Percentiles rank a stretch among this genome's conserved stretches.
These are phyloP conservation scores for Gautieria morchelliformis DNA, from an alignment of 768 basidiomycete genomes.

Conservation along the genomic window DNA sequence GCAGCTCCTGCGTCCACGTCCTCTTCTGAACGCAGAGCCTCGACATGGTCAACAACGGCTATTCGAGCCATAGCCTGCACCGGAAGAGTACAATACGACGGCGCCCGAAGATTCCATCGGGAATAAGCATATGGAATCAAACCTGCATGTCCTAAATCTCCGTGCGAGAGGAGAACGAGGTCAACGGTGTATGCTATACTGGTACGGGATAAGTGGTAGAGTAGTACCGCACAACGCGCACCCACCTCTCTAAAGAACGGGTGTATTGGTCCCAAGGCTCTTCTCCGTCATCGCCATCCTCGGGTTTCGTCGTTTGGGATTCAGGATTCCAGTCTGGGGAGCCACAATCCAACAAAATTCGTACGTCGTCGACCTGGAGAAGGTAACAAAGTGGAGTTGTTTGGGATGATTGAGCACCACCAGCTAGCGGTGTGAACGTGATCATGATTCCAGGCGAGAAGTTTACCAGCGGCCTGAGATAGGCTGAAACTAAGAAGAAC, in stretches of 20 bases:
- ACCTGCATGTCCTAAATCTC: slow-evolving; percentile 80
- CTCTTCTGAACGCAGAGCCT: slow-evolving; percentile 69
- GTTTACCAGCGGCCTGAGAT: no score
- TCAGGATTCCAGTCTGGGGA: slow-evolving; percentile 81
- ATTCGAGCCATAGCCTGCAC: slow-evolving; percentile 94
- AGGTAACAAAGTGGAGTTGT: slow-evolving; percentile 71
- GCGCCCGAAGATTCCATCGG: slow-evolving; percentile 79
- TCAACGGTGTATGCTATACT: slow-evolving; percentile 77
- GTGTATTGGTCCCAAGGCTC: slow-evolving; percentile 60
- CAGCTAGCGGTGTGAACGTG: slow-evolving; percentile 87
- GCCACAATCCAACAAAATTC: slow-evolving; percentile 91
- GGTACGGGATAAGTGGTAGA: slow-evolving; percentile 1
- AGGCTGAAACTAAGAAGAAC: not conserved
- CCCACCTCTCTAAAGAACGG: slow-evolving; percentile 56
- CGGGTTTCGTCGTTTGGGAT: slow-evolving; percentile 21
- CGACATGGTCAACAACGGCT: slow-evolving; percentile 80
- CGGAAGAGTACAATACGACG: slow-evolving; percentile 89
- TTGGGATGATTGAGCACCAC: slow-evolving; percentile 60
- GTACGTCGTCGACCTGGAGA: slow-evolving; percentile 88
- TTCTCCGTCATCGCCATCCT: slow-evolving; percentile 21
- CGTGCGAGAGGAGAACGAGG: slow-evolving; percentile 90
- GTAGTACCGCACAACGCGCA: slow-evolving; percentile 12
- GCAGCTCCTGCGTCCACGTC: slow-evolving; percentile 39
- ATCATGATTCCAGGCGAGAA: slow-evolving; percentile 53
- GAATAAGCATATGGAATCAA: slow-evolving; percentile 90